These are phyloP conservation scores for Paragyromitra xinjiangensis DNA, from an alignment of 495 filamentous ascomycete species.

Conservation along the genomic window DNA sequence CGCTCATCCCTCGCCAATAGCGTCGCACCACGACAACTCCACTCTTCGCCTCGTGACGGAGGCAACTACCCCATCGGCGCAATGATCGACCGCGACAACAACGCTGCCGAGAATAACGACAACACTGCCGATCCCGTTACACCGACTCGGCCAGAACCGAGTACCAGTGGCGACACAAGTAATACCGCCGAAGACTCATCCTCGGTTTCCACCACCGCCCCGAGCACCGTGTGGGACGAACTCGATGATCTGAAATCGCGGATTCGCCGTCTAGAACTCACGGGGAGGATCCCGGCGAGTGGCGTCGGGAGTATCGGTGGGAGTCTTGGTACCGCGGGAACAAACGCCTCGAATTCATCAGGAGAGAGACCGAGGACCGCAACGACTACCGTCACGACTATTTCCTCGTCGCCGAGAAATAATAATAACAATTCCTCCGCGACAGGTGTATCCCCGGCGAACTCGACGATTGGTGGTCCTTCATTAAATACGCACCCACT, in stretches of 20 bases:
- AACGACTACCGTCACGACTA: constrained; percentile 89
- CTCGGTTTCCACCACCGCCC: constrained; percentile 82
- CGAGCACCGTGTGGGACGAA: constrained; percentile 97
- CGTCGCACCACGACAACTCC: constrained; percentile 35
- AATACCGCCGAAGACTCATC: constrained; percentile 71
- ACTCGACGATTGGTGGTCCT: constrained; percentile 56
- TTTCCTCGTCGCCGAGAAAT: constrained; percentile 81
- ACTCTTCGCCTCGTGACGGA: constrained; percentile 46
- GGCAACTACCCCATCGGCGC: constrained; percentile 14
- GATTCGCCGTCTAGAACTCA: constrained; percentile 89
- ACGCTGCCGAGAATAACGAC: neutral
- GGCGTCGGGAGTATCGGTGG: constrained; percentile 41
- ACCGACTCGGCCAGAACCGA: constrained; percentile 34
- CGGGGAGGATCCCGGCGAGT: constrained; percentile 78
- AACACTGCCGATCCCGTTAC: constrained; percentile 30
- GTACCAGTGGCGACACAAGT: constrained; percentile 25
- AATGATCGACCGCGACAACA: constrained; percentile 36
- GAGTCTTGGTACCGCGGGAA: constrained; percentile 68
- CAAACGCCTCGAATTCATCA: constrained; percentile 76
- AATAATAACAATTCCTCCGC: constrained; percentile 67
- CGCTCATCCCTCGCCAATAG: constrained; percentile 41
- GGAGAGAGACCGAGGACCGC: constrained; percentile 88
- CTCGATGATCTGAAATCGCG: constrained; percentile 94
- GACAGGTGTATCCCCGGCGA: constrained; percentile 59
- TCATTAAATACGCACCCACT: constrained; percentile 72